Base-by-base conservation (phyloP, 345 rosid species). In the Ceriops tagal region DNA sequence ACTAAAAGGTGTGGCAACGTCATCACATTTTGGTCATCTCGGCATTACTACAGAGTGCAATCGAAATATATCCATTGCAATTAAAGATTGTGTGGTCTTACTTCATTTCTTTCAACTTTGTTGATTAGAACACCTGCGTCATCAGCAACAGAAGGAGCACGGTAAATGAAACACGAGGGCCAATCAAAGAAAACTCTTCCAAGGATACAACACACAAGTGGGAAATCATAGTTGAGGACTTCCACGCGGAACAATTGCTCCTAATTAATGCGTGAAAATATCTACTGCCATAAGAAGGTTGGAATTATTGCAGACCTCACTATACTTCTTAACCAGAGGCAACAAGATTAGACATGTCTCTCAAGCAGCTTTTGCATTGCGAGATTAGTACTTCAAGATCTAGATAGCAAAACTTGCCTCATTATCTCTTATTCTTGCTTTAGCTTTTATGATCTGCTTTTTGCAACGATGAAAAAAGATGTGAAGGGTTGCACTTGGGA, bases 271-370 rank as follows among this genome's bases (percentile, higher is more conserved):
- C 26, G 51, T 34, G 24, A 24, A 34, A 47, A 34, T 49, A 21
- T 70, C 58, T 22, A 70, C 61, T 39, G 56, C 35, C 35, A 24
- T 26, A 21, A 60, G 61, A 69, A 28, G 18, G 10, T 43, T 58
- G 9, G 66, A 59, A 20, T 53, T 26, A 15, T 43, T 13, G 24
- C 11, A 8, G 10, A 24, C 52, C 9, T 61, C 11, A 18, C 49
- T 24, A 22, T 49, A 27, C 66, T n/a, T 19, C 26, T 8, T 28
- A 56, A 22, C 11, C 21, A 26, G 57, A 43, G 26, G 28, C 20
- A 7, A 13, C 15, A 28, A 59, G 58, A n/a, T 47, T 49, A 15
- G 28, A 18, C 65, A n/a, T 30, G 31, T 68, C 20, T 10, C 34
- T 39, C 39, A 5, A 13, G 57, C 22, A 30, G 20, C 30, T 68